Percentiles rank a stretch among this genome's conserved stretches.
These are phyloP conservation scores for Rhynchospora breviuscula DNA, from an alignment of 176 grass and related monocot species.

Conservation along the genomic window DNA sequence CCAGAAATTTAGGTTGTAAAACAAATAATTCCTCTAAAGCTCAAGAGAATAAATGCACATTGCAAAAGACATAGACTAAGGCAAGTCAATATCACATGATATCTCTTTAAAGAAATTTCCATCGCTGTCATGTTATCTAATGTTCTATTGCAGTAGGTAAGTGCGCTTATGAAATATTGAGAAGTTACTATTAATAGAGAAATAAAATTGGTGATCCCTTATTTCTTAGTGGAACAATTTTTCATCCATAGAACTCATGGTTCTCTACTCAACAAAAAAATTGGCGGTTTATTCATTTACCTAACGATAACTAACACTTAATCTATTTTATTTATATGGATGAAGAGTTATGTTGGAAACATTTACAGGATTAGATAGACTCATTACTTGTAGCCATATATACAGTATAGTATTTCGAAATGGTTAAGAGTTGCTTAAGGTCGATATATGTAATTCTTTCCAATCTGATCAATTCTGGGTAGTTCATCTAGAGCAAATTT, in stretches of 20 bases:
- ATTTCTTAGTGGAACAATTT: background rate
- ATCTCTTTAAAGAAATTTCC: background rate
- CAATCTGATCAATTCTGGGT: conserved; percentile 6
- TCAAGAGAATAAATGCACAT: background rate
- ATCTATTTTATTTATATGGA: background rate
- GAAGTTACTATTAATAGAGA: background rate
- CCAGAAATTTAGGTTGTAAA: background rate
- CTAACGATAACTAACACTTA: background rate
- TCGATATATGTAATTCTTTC: background rate
- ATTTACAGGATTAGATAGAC: conserved; percentile 1
- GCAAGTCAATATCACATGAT: conserved; percentile 4
- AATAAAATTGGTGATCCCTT: background rate
- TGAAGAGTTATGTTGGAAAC: background rate
- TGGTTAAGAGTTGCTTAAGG: background rate
- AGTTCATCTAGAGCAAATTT: background rate
- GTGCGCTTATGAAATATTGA: background rate
- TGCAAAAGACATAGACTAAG: background rate
- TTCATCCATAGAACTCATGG: background rate
- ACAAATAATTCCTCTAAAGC: background rate
- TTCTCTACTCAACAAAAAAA: no score
- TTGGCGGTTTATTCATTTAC: background rate
- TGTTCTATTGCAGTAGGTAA: background rate
- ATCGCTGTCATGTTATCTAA: background rate
- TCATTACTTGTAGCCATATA: background rate
- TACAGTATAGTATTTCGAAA: background rate